These are phyloP conservation scores for Wallacemonas sp. DNA, from an alignment of 208 protist genomes.

Conservation along the genomic window DNA sequence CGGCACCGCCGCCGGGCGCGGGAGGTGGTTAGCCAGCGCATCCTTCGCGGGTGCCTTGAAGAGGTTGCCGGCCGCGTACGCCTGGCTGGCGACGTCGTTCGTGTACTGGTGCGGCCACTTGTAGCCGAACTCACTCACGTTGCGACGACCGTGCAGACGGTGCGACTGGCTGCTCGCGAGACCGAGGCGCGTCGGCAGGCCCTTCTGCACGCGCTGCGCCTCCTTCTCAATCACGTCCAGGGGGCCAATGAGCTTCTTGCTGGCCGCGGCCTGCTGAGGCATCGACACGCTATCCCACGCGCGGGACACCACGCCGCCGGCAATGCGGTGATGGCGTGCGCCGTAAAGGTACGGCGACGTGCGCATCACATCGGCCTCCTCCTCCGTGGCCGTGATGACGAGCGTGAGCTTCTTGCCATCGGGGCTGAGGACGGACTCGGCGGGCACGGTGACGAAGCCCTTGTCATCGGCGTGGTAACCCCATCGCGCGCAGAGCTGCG, in stretches of 20 bases:
- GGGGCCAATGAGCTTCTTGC: constrained; percentile 9
- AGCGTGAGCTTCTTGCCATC: constrained; percentile 65
- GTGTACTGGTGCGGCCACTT: constrained; percentile 78
- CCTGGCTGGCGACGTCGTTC: constrained; percentile 52
- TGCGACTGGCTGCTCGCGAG: constrained; percentile 67
- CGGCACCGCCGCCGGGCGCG: constrained; percentile 54
- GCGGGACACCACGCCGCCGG: constrained; percentile 60
- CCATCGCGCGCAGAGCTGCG: constrained; percentile 85
- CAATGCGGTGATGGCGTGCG: constrained; percentile 82
- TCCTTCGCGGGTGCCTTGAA: constrained; percentile 65
- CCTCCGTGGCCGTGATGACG: constrained; percentile 48
- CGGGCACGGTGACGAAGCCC: constrained; percentile 69
- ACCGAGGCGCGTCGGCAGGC: constrained; percentile 71
- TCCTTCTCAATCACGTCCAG: constrained; percentile 71
- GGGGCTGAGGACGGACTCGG: constrained; percentile 63
- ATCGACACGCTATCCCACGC: constrained; percentile 79
- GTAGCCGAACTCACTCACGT: constrained; percentile 81
- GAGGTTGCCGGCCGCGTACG: constrained; percentile 74
- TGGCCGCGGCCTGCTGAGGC: constrained; percentile 21
- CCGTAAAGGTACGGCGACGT: constrained; percentile 75
- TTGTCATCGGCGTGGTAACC: constrained; percentile 90
- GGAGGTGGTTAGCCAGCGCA: constrained; percentile 38
- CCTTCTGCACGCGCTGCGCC: constrained; percentile 60
- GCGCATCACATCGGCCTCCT: constrained; percentile 59
- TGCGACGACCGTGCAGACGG: constrained; percentile 70